These are phyloP conservation scores for Talaromyces funiculosus DNA, from an alignment of 2,329 filamentous ascomycete genomes.

Conservation along the genomic window DNA sequence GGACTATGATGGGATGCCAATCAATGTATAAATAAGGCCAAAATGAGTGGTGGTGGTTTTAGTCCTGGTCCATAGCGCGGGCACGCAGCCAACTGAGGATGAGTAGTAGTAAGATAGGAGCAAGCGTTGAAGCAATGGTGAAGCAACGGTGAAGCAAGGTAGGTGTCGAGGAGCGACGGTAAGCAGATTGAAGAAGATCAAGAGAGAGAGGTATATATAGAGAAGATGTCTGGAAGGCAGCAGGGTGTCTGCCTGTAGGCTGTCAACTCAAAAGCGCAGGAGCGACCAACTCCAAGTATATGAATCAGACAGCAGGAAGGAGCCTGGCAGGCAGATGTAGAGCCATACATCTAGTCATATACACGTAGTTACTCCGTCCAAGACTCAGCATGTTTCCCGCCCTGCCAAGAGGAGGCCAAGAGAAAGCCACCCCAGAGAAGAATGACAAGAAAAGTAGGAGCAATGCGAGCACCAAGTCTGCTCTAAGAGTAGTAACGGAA, in stretches of 20 bases:
- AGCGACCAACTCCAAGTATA: not conserved
- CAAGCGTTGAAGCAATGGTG: not conserved
- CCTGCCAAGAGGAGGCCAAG: conserved; percentile 14
- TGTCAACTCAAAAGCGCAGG: not conserved
- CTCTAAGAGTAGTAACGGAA: not conserved
- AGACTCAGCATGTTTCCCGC: conserved; percentile 1
- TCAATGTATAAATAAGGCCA: conserved; percentile 2
- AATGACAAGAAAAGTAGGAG: conserved; percentile 7
- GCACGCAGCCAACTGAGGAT: not conserved
- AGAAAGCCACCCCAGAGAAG: conserved; percentile 3
- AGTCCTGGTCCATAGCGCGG: not conserved
- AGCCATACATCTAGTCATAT: not conserved
- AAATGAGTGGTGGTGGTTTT: not conserved
- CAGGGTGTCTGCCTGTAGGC: not conserved
- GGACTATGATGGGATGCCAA: not conserved
- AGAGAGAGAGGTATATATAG: not conserved
- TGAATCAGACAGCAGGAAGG: not conserved
- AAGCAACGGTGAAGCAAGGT: not conserved
- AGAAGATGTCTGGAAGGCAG: not conserved
- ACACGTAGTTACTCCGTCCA: not conserved
- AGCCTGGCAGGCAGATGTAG: not conserved
- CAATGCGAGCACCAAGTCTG: not conserved
- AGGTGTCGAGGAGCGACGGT: not conserved
- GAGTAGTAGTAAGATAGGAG: not conserved
- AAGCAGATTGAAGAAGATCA: not conserved